Conservation (phyloP, 768 basidiomycete species). For the Hygrophorus pudorinus region DNA sequence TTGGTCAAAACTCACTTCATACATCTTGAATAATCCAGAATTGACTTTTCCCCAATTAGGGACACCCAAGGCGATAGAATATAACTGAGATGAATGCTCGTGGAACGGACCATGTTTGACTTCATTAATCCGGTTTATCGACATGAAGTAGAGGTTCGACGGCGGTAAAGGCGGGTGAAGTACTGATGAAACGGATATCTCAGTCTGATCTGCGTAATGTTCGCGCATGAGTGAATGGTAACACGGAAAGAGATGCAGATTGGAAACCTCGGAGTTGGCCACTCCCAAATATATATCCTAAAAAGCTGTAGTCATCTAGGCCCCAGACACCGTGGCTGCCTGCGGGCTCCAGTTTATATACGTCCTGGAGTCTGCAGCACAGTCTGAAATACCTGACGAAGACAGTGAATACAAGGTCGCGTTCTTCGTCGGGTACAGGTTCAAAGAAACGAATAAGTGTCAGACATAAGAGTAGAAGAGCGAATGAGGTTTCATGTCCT, state of each 20-base stretch:
- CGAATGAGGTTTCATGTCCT: slow-evolving; percentile 90
- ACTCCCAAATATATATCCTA: slow-evolving; percentile 87
- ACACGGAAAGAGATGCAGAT: slow-evolving; percentile 3
- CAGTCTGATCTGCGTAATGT: slow-evolving; percentile 40
- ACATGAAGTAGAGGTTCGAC: slow-evolving; percentile 76
- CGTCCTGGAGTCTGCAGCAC: slow-evolving; percentile 80
- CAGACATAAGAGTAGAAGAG: slow-evolving; percentile 64
- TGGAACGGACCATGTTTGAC: slow-evolving; percentile 85
- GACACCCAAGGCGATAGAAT: slow-evolving; percentile 81
- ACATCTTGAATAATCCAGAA: slow-evolving; percentile 91
- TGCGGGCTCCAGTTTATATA: slow-evolving; percentile 88
- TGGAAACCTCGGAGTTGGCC: slow-evolving; percentile 70
- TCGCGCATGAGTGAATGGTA: slow-evolving; percentile 1
- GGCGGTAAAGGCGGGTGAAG: slow-evolving; percentile 46
- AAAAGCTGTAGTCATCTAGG: slow-evolving; percentile 82
- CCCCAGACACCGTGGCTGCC: slow-evolving; percentile 99
- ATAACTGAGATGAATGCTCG: slow-evolving; percentile 85
- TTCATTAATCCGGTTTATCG: slow-evolving; percentile 65
- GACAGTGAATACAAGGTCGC: slow-evolving; percentile 44
- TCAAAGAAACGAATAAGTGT: slow-evolving; percentile 59
- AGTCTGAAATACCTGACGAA: slow-evolving; percentile 73
- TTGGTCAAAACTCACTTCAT: slow-evolving; percentile 46
- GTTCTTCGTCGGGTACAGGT: slow-evolving; percentile 52
- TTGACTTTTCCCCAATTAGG: slow-evolving; percentile 89
- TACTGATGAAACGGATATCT: slow-evolving; percentile 55